Conservation (phyloP, 352 stramenopile genomes). For the Globisporangium heterothallicum region DNA sequence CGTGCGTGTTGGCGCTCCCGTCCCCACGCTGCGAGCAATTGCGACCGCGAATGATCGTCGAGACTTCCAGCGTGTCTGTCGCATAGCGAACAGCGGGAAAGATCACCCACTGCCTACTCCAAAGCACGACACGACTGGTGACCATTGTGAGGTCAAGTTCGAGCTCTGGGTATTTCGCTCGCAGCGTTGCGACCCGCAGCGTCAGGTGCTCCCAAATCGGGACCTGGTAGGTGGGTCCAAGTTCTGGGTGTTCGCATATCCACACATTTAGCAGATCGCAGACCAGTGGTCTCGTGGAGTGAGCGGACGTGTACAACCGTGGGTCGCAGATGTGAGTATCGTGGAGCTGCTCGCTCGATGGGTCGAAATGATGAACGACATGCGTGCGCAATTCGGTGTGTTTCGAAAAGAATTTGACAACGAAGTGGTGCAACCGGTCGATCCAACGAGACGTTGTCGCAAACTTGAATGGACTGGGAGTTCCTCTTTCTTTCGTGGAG, state of each 20-base stretch:
- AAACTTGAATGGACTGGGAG: slow-evolving; percentile 3
- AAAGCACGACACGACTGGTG: slow-evolving; percentile 13
- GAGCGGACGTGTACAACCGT: neutral
- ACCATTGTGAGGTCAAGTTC: slow-evolving; percentile 23
- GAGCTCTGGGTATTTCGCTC: slow-evolving; percentile 22
- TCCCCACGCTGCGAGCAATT: slow-evolving; percentile 8
- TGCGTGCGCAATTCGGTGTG: slow-evolving; percentile 20
- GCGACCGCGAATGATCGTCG: slow-evolving; percentile 26
- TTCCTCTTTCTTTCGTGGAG: neutral
- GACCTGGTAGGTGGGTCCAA: slow-evolving; percentile 10
- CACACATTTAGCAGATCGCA: slow-evolving; percentile 14
- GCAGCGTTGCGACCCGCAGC: slow-evolving; percentile 16
- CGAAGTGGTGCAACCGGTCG: slow-evolving; percentile 31
- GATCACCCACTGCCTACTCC: slow-evolving; percentile 10
- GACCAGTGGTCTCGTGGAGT: neutral
- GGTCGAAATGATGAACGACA: slow-evolving; percentile 17
- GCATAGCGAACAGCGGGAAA: neutral
- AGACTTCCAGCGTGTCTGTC: slow-evolving; percentile 22
- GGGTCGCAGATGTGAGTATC: slow-evolving; percentile 21
- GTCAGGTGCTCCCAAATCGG: slow-evolving; percentile 28
- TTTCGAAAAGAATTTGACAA: slow-evolving; percentile 15
- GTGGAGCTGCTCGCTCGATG: slow-evolving; percentile 6
- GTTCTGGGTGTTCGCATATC: slow-evolving; percentile 20
- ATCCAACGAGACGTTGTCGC: slow-evolving; percentile 33
- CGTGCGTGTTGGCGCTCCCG: neutral